Evolutionary conservation across 768 basidiomycete species (phyloP), one percentile per base, ranked within the genome.

Genomic region (Suillus subluteus): DNA sequence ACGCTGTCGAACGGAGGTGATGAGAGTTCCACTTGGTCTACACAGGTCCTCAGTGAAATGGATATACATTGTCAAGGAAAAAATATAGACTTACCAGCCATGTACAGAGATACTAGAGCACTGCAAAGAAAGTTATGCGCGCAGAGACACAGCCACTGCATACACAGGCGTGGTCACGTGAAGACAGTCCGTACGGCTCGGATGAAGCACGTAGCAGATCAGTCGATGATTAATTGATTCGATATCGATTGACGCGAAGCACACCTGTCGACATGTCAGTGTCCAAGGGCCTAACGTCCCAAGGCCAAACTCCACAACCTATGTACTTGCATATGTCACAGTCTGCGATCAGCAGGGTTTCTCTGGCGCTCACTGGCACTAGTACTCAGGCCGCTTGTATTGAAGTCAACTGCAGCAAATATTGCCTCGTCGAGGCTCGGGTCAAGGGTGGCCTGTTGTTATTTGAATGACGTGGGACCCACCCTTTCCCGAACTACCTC

Each of bases 1-100:
- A 97, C 86, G 71, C 91, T 91, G 79, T 98, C 95, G 71, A 94
- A 91, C 0, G 95, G 95, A 0, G 94, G 88, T 0, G 89, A 88
- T 7, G 82, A 79, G 41, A 90, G 73, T 69, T 85, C 85, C 9
- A 78, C 67, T 70, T 84, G 78, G 44, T 79, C 79, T 75, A 15
- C 1, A 48, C 0, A 35, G 21, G 4, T 26, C 9, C 11, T 23
- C 21, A 65, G 21, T 62, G 11, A 12, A 1, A 35, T 64, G 23
- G 46, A 64, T 32, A 43, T 41, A 48, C 7, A 37, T 37, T 30
- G 12, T 21, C 6, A 6, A 4, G 3, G 6, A 13, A 9, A 5
- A 30, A 23, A 43, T 43, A 4, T 1, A 16, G 38, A 21, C 59
- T 30, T 61, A 43, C 59, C 59, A 40, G 59, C 59, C 59, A 61